These are phyloP conservation scores for Aristolochia contorta DNA, from an alignment of 164 flowering plant genomes.

Conservation along the genomic window DNA sequence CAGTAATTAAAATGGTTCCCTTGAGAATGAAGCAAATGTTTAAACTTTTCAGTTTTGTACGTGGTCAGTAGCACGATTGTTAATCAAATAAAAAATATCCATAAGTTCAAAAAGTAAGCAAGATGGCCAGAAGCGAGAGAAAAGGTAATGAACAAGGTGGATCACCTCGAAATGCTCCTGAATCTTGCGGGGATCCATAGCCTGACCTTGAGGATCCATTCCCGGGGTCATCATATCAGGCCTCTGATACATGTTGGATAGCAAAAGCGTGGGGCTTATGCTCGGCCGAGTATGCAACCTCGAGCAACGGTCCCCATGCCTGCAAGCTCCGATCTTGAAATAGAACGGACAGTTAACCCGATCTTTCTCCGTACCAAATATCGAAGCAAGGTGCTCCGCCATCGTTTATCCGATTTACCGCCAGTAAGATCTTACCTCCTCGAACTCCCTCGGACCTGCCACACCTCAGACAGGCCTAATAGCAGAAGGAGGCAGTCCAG, in stretches of 20 bases:
- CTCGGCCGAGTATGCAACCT: slow-evolving; percentile 60
- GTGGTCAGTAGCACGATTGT: not conserved
- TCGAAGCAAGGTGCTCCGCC: slow-evolving; percentile 96
- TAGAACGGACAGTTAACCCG: slow-evolving; percentile 90
- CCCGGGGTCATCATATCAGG: slow-evolving; percentile 70
- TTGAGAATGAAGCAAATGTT: no score
- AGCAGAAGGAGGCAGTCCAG: no score
- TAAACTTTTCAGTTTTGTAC: no score
- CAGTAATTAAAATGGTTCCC: no score
- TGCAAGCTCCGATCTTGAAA: slow-evolving; percentile 86
- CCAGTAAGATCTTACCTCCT: no score
- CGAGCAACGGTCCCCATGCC: slow-evolving; percentile 71
- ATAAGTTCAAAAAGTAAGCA: not conserved
- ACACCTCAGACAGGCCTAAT: no score
- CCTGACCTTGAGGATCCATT: slow-evolving; percentile 45
- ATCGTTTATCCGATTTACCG: slow-evolving; percentile 13
- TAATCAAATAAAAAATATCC: not conserved
- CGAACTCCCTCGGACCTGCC: not conserved
- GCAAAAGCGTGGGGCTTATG: slow-evolving; percentile 53
- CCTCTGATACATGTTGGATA: slow-evolving; percentile 70
- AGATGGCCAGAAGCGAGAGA: not conserved
- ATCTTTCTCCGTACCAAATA: slow-evolving; percentile 90
- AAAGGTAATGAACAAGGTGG: not conserved
- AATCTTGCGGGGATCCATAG: slow-evolving; percentile 50
- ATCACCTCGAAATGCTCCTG: slow-evolving; percentile 60